Evolutionary conservation across 2,329 filamentous ascomycete genomes (phyloP).

Genomic region (Monilinia vaccinii-corymbosi): DNA sequence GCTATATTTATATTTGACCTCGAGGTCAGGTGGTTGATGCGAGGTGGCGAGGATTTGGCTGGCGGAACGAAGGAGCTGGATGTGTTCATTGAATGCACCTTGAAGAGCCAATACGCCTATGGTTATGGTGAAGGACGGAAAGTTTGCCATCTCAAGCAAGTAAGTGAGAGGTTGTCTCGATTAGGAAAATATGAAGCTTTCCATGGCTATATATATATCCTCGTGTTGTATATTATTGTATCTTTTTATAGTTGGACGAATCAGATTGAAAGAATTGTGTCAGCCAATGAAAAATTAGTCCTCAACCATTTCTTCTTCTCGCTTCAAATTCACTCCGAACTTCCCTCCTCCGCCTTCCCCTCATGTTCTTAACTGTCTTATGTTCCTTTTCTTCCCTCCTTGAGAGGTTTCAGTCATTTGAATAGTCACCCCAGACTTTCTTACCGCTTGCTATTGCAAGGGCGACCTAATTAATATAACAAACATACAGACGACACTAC

Average conservation of each 20-base stretch:
- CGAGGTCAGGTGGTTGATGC: not conserved
- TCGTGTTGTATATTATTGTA: no score
- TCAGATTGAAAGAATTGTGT: not conserved
- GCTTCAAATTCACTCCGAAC: not conserved
- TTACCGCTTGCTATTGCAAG: no score
- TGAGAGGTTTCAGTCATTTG: slow-evolving; percentile 23
- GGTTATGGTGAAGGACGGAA: slow-evolving; percentile 31
- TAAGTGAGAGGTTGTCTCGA: not conserved
- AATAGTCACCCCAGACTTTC: no score
- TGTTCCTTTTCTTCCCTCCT: slow-evolving; percentile 22
- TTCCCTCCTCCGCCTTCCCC: not conserved
- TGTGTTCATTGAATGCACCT: slow-evolving; percentile 85
- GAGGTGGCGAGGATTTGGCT: slow-evolving; percentile 37
- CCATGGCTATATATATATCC: no score
- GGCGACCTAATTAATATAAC: no score
- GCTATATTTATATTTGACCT: slow-evolving; percentile 19
- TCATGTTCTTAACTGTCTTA: slow-evolving; percentile 13
- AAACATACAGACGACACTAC: no score
- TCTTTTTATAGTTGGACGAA: not conserved
- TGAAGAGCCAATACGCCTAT: slow-evolving; percentile 68
- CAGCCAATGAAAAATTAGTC: slow-evolving; percentile 2
- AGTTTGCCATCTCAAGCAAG: not conserved
- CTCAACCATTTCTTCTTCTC: slow-evolving; percentile 1
- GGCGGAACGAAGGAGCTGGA: slow-evolving; percentile 65
- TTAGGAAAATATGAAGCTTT: not conserved